phyloP scores from a whole-genome alignment of 192 early-diverging fungal species.

The Coemansia sp. region DNA sequence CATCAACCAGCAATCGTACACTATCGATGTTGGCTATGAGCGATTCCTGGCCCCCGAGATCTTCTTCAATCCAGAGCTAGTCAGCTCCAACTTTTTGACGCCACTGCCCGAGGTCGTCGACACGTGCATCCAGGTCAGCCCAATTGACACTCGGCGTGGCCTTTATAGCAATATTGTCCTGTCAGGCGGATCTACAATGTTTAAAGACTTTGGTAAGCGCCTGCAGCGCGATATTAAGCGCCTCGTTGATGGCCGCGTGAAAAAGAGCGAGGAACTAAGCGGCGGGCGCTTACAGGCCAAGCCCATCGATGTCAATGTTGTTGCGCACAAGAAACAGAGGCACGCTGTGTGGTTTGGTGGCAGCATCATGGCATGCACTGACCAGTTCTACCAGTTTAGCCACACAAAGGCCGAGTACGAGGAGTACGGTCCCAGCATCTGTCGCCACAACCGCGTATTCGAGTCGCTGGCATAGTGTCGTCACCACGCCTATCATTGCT shows the following conservation, averaged over 20 bases:
- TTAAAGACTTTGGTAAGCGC: slow-evolving; percentile 93
- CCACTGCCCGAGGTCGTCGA: slow-evolving; percentile 96
- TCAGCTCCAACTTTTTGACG: slow-evolving; percentile 92
- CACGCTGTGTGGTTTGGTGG: slow-evolving; percentile 99
- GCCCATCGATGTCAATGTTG: slow-evolving; percentile 93
- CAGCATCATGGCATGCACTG: slow-evolving; percentile 86
- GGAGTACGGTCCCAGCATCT: slow-evolving; percentile 93
- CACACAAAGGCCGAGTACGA: slow-evolving; percentile 99
- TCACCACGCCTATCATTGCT: too few relatives aligned
- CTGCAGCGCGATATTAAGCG: slow-evolving; percentile 94
- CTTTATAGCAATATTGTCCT: slow-evolving; percentile 99
- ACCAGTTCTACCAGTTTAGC: slow-evolving; percentile 87
- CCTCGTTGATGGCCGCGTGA: slow-evolving; percentile 72
- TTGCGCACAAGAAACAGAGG: slow-evolving; percentile 97
- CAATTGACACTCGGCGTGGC: slow-evolving; percentile 95
- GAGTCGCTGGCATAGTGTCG: slow-evolving; percentile 48
- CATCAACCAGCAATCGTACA: slow-evolving; percentile 83
- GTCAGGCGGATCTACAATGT: slow-evolving; percentile 99
- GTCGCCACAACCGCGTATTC: slow-evolving; percentile 91
- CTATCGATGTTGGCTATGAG: slow-evolving; percentile 96
- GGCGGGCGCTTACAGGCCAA: slow-evolving; percentile 70
- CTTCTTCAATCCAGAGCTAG: slow-evolving; percentile 99
- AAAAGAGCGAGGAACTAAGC: slow-evolving; percentile 72
- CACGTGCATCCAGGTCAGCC: slow-evolving; percentile 92
- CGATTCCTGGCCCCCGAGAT: slow-evolving; percentile 99